Evolutionary conservation across 2,329 filamentous ascomycete genomes (phyloP), one percentile per base, ranked within the genome.

Genomic region (Pseudogymnoascus sp.): DNA sequence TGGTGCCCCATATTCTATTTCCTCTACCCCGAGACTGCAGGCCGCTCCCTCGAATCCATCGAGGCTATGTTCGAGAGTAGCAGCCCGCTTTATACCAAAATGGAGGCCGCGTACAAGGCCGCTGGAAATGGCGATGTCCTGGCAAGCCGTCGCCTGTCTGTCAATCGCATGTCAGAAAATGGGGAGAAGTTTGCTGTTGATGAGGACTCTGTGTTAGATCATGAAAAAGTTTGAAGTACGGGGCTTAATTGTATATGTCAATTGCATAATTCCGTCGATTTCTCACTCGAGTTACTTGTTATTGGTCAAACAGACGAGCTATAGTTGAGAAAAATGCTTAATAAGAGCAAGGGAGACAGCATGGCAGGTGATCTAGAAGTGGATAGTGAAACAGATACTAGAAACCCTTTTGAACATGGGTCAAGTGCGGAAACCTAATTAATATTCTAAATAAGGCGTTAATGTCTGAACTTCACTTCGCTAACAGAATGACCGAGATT

Each of bases 1-100:
- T 81, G 77, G 73, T 76, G 82, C 6, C 79, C 80, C 0, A 74
- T 80, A n/a, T 72, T 82, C 38, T 82, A 75, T 67, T 69, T 81
- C n/a, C 76, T 79, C 64, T 79, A 78, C 61, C 77, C 76, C 1
- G 77, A 79, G 64, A 77, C 75, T 0, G 70, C 75, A 2, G 73
- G 75, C 59, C 74, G 80, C n/a, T 80, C 79, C 4, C 73, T 82
- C 3, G 81, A 82, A 66, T 80, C 78, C 2, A 81, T 82, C 42
- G 77, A 81, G 37, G 72, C 76, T 0, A 73, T 83, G 42, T 83
- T 83, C 69, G 77, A 78, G 2, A 76, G 74, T n/a, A 65, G 74
- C 13, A 80, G 76, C 65, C 74, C 78, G 7, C 80, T 80, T 4
- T 64, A 64, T 59, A 61, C n/a, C 26, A 61, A 61, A 19, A 66